Conservation (phyloP, 495 filamentous ascomycete genomes). For the Clohesyomyces aquaticus region DNA sequence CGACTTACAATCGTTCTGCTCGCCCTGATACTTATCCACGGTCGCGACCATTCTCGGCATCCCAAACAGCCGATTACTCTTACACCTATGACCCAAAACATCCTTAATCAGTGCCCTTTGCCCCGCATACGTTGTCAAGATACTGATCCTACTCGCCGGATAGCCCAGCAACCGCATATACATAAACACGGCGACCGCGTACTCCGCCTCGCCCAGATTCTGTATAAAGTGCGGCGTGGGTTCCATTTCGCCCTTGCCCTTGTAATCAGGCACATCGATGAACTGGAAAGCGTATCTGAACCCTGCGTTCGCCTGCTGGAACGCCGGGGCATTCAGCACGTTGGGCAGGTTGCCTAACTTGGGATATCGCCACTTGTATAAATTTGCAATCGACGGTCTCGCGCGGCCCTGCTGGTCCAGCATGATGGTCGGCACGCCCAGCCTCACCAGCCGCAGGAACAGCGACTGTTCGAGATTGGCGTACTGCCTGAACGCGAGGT, state of each 20-base stretch:
- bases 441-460: constrained; percentile 84
- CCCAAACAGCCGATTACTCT: constrained; percentile 82
- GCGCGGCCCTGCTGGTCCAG: constrained; percentile 93
- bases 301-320: constrained; percentile 82
- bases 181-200: constrained; percentile 91
- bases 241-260: constrained; percentile 83
- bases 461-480: constrained; percentile 94
- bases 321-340: constrained; percentile 69
- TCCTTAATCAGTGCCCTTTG: constrained; percentile 89
- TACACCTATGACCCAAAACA: constrained; percentile 83
- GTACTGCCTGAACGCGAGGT: constrained; percentile 93
- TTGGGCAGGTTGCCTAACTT: constrained; percentile 77
- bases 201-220: constrained; percentile 96
- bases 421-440: constrained; percentile 86
- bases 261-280: constrained; percentile 94
- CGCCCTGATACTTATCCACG: constrained; percentile 98
- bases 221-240: constrained; percentile 97
- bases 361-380: constrained; percentile 94
- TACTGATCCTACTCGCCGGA: constrained; percentile 85
- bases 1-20: constrained; percentile 95
- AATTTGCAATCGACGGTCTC: constrained; percentile 78
- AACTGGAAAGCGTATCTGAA: constrained; percentile 96
- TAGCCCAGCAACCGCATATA: constrained; percentile 98
- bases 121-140: constrained; percentile 93
- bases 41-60: constrained; percentile 88